phyloP scores from a whole-genome alignment of 2,329 filamentous ascomycete genomes.

The Botrytis hyacinthi region DNA sequence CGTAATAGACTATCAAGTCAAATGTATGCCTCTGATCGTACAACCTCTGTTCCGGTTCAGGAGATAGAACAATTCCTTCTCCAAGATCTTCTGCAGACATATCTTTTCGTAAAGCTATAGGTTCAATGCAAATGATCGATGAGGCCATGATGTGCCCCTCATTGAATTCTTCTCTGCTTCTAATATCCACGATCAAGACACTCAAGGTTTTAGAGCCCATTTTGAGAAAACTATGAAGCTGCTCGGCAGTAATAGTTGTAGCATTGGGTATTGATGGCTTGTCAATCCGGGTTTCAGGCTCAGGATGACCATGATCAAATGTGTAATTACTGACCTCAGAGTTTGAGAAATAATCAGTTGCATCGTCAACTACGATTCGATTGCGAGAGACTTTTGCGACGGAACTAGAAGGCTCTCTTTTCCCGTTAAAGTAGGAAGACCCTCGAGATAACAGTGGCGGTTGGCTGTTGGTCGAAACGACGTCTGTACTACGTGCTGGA shows the following conservation, averaged over 20 bases:
- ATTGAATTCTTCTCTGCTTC: slow-evolving; percentile 76
- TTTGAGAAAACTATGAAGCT: slow-evolving; percentile 68
- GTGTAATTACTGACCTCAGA: slow-evolving; percentile 23
- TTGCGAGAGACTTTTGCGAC: slow-evolving; percentile 32
- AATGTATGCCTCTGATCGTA: slow-evolving; percentile 74
- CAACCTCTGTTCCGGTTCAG: slow-evolving; percentile 69
- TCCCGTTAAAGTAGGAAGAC: slow-evolving; percentile 30
- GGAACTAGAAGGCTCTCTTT: slow-evolving; percentile 31
- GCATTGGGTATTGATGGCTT: slow-evolving; percentile 26
- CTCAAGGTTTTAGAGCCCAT: slow-evolving; percentile 52
- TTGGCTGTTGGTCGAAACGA: slow-evolving; percentile 28
- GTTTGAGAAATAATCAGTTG: slow-evolving; percentile 31
- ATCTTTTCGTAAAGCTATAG: slow-evolving; percentile 68
- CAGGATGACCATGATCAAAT: slow-evolving; percentile 17
- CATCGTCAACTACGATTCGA: slow-evolving; percentile 26
- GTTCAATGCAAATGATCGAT: slow-evolving; percentile 86
- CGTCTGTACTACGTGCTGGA: slow-evolving; percentile 36
- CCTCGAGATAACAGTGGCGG: slow-evolving; percentile 33
- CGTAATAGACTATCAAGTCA: slow-evolving; percentile 88
- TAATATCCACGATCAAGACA: slow-evolving; percentile 83
- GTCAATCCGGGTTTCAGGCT: background rate
- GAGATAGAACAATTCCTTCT: slow-evolving; percentile 69
- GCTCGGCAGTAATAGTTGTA: slow-evolving; percentile 49
- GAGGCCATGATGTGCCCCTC: slow-evolving; percentile 83
- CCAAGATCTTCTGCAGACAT: slow-evolving; percentile 60